Base-by-base conservation (phyloP, 768 basidiomycete species). In the Polyporus arcularius region DNA sequence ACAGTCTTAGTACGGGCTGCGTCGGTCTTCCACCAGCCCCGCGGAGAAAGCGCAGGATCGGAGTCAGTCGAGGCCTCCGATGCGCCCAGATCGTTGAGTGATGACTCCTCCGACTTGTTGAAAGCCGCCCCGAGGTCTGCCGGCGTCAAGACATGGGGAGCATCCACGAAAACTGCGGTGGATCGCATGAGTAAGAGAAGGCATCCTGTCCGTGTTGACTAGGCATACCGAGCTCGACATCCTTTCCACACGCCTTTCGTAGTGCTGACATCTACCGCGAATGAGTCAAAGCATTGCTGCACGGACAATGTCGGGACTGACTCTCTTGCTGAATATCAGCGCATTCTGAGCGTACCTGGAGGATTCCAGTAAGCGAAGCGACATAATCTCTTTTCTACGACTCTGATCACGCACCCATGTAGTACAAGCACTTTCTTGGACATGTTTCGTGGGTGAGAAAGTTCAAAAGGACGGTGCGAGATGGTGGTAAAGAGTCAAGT, bases 11-110 rank as follows among this genome's bases (percentile, higher is more conserved):
- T 84, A 48, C 80, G 79, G 7, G 83, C 82, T 7, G 73, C 71
- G 60, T 87, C 82, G 5, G 78, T 67, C 58, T 75, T 83, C 85
- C 85, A 94, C 92, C 92, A 94, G 4, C 78, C 88, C 56, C 90
- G 79, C 4, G 89, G 83, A 7, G 76, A 80, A 28, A 82, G 72
- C 26, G 82, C 72, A 4, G 84, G 85, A 66, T 89, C 85, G n/a
- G 75, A 74, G 30, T 70, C 65, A 11, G 67, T 48, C 11, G 69
- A 62, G 14, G 69, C 65, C 26, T 79, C 82, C 4, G 72, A 64
- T 18, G 78, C 78, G 21, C 78, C 81, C 11, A 81, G 61, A 10
- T 76, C 73, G 15, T 69, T 74, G 8, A 76, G 65, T 3, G 73
- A 67, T 6, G 70, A 60, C 10, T 52, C 38, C 50, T 67, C 69